Evolutionary conservation across 2,329 filamentous ascomycete genomes (phyloP), one percentile per base, ranked within the genome.

Genomic region (Ceratocystis smalleyi): DNA sequence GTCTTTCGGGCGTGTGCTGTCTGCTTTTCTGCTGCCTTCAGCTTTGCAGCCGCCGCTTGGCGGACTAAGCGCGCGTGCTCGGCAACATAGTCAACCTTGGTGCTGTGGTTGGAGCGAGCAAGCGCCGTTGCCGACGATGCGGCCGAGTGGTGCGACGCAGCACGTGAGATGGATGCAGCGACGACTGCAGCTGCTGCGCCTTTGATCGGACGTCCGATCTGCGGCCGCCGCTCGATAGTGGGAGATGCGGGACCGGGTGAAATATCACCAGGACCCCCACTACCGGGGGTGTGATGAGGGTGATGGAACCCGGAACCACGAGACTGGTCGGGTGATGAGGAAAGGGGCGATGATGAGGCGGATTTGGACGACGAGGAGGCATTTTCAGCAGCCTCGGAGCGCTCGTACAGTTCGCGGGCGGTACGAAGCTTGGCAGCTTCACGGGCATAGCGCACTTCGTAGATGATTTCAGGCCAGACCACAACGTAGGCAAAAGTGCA

Each of bases 401-500:
- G 63, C 61, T 61, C 61, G 15, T 22, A 49, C n/a, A 35, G 40
- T 30, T 66, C 61, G 2, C 64, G 55, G 4, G 49, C 59, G 24
- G 54, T 40, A 73, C 66, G 78, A 69, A 86, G 76, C 67, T 85
- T 81, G 68, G 89, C 85, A 30, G 81, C 81, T 69, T 87, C 84
- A 54, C 89, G 79, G 64, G 85, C 82, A 69, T 86, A 82, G 62
- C 89, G 84, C 2, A 95, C 90, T 68, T 89, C 86, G 70, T 88
- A 86, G 69, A 94, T 85, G 67, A 95, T 88, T 71, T 92, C 86
- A 1, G 88, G 85, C 74, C 86, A 86, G 51, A 94, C 88, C 61
- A 92, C 83, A 54, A 97, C 84, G 78, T 94, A 95, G 12, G 87
- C 89, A 73, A 95, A 96, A 0, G 90, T 94, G 68, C 91, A 88